Percentiles rank a stretch among this genome's conserved stretches.
phyloP scores from a whole-genome alignment of 1,284 basidiomycete genomes.

The Tilletia caries region DNA sequence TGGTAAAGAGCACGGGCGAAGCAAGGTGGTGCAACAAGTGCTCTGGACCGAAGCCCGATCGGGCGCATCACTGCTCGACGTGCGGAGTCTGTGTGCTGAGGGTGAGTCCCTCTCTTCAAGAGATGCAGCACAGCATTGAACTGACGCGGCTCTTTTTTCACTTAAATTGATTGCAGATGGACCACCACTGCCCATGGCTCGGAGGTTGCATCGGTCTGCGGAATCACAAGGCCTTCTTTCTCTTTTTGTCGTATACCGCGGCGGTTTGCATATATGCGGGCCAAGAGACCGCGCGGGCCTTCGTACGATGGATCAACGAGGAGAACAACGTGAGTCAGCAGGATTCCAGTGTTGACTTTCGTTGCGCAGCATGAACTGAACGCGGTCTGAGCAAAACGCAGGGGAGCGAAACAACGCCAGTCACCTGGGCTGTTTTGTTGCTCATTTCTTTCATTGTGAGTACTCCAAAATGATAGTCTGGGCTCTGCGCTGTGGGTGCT shows the following conservation, averaged over 20 bases:
- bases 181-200: constrained; percentile 51
- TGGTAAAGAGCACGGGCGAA: constrained; percentile 26
- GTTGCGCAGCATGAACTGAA: too few relatives aligned
- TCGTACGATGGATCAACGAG: constrained; percentile 28
- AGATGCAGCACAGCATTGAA: neutral
- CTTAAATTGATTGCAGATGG: constrained; percentile 21
- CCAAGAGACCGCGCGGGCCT: constrained; percentile 34
- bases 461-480: neutral
- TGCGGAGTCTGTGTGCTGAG: constrained; percentile 42
- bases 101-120: neutral
- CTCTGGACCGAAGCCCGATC: constrained; percentile 39
- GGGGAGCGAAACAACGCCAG: constrained; percentile 48
- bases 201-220: constrained; percentile 52
- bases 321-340: constrained; percentile 24
- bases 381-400: constrained; percentile 12
- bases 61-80: constrained; percentile 47
- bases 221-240: constrained; percentile 55
- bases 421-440: constrained; percentile 51
- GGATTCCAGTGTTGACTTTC: too few relatives aligned
- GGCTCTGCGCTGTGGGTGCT: neutral
- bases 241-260: constrained; percentile 51
- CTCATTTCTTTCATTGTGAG: constrained; percentile 40
- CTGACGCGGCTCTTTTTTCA: too few relatives aligned
- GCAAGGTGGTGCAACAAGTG: constrained; percentile 32
- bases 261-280: constrained; percentile 40